phyloP scores from a whole-genome alignment of 768 basidiomycete species.

The Podaxis sp. region DNA sequence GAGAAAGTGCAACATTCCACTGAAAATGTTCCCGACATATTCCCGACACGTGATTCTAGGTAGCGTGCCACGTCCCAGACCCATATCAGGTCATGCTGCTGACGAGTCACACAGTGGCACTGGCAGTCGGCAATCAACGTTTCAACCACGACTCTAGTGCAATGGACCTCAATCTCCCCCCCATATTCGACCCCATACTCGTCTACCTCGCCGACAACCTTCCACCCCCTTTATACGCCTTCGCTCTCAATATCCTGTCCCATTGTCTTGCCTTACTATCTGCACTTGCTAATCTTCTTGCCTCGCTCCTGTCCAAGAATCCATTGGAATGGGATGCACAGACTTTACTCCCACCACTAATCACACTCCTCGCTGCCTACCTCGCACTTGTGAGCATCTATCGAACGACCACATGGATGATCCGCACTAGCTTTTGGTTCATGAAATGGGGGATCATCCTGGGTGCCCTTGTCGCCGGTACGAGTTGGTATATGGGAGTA shows the following conservation, averaged over 20 bases:
- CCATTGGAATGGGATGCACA: slow-evolving; percentile 68
- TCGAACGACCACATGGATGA: slow-evolving; percentile 74
- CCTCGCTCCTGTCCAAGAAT: slow-evolving; percentile 46
- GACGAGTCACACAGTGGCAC: background rate
- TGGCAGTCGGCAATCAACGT: too few species aligned
- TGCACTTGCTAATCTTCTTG: slow-evolving; percentile 47
- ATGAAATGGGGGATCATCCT: slow-evolving; percentile 77
- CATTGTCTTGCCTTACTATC: slow-evolving; percentile 51
- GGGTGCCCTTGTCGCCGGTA: slow-evolving; percentile 48
- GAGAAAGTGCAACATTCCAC: background rate
- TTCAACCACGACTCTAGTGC: slow-evolving; percentile 13
- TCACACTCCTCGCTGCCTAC: slow-evolving; percentile 72
- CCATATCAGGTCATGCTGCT: background rate
- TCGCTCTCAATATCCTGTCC: slow-evolving; percentile 51
- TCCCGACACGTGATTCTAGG: background rate
- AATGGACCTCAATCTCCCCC: slow-evolving; percentile 39
- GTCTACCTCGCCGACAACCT: slow-evolving; percentile 53
- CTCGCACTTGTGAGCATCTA: slow-evolving; percentile 76
- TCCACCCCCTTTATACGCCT: slow-evolving; percentile 54
- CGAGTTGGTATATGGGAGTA: slow-evolving; percentile 42
- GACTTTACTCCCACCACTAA: slow-evolving; percentile 68
- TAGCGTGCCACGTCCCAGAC: background rate
- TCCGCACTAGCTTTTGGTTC: slow-evolving; percentile 66
- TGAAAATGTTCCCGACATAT: background rate
- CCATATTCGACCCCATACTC: slow-evolving; percentile 53